Evolutionary conservation across 257 asterid species (phyloP), one percentile per base, ranked within the genome.

Genomic region (Anisodus tanguticus): DNA sequence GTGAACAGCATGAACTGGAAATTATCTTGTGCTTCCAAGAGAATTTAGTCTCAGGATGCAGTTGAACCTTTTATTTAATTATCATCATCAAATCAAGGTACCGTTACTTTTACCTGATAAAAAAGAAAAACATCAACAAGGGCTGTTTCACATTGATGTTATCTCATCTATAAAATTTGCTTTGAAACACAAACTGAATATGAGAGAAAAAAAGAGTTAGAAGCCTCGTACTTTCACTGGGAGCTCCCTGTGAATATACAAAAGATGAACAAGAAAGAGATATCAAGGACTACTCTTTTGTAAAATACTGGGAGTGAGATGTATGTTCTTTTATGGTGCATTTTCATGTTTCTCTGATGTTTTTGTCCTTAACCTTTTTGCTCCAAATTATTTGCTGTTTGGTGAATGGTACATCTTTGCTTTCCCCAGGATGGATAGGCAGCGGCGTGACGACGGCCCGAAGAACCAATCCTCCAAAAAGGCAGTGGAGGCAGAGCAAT

Each of bases 361-460:
- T 76, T 53, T 49, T 15, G 16, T 35, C 82, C 66, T 53, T 7
- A 2, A 51, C 49, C 0, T 53, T 53, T 13, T 53, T 53, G 17
- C 43, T 26, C 64, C 64, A 8, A 26, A 37, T 77, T 47, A 82
- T 68, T 58, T 82, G 47, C 58, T 69, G 53, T 17, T 82, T 70
- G 43, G 80, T 37, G 43, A 82, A 68, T 3, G 54, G 13, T 82
- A 82, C 59, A 43, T 43, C 35, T 72, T 68, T 68, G 41, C n/a
- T 37, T 81, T 88, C 82, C 9, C 67, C 91, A 94, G 97, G 89
- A 94, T 92, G 98, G 99, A 96, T 89, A 89, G 98, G 85, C 98
- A 93, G 87, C 91, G 99, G 41, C 98, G 99, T 60, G 99, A 94
- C 69, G 98, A 94, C 67, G 99, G 93, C 90, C 85, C 88, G 86